phyloP scores from a whole-genome alignment of 805 yeast genomes.

The Metschnikowia sp. region DNA sequence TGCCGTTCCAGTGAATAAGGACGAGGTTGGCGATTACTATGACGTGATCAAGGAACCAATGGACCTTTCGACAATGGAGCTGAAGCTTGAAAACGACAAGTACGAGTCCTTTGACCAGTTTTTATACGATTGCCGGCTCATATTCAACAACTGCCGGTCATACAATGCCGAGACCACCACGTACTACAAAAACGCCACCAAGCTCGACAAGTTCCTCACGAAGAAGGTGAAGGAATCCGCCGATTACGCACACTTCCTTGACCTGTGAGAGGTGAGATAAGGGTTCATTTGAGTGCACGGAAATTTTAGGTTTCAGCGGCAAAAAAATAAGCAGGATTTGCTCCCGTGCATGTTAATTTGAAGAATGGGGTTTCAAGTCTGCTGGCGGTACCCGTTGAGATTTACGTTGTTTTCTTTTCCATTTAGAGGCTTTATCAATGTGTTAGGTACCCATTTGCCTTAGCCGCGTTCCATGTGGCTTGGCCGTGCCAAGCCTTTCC shows the following conservation, averaged over 20 bases:
- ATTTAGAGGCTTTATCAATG: no score
- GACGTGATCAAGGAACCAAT: slow-evolving; percentile 96
- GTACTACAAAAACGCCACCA: slow-evolving; percentile 90
- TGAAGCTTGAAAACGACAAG: slow-evolving; percentile 84
- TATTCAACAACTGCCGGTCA: slow-evolving; percentile 86
- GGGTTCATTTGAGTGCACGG: no score
- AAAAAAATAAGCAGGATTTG: no score
- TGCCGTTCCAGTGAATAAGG: slow-evolving; percentile 84
- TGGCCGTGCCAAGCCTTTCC: no score
- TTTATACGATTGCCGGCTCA: slow-evolving; percentile 79
- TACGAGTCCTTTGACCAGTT: slow-evolving; percentile 90
- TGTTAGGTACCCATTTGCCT: no score
- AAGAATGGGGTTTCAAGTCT: no score
- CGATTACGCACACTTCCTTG: slow-evolving; percentile 81
- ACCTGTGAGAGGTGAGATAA: slow-evolving; percentile 20
- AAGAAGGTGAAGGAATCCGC: slow-evolving; percentile 84
- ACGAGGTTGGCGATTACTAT: slow-evolving; percentile 94
- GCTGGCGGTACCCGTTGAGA: no score
- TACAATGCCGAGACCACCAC: slow-evolving; percentile 95
- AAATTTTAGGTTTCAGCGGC: no score
- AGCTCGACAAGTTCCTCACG: slow-evolving; percentile 85
- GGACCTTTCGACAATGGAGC: slow-evolving; percentile 96
- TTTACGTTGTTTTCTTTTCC: no score
- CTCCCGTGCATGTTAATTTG: no score
- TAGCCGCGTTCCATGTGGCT: no score